These are phyloP conservation scores for Ustanciosporium gigantosporum DNA, from an alignment of 1,284 basidiomycete species.

Conservation along the genomic window DNA sequence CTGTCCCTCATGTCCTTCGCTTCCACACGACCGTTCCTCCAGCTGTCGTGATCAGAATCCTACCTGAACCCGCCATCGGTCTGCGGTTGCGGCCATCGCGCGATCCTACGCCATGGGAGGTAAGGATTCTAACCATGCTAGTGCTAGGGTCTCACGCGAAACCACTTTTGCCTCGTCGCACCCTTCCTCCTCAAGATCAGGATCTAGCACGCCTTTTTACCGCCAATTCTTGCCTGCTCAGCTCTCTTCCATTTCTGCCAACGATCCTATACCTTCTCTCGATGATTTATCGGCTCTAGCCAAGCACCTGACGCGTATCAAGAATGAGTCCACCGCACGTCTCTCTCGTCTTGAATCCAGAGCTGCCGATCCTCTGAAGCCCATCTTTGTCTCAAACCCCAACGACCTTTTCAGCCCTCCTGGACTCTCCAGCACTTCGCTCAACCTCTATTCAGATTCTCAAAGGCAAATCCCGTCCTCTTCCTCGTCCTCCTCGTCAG, in stretches of 20 bases:
- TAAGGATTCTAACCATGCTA: slow-evolving; percentile 1
- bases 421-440: slow-evolving; percentile 11
- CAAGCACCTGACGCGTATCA: slow-evolving; percentile 27
- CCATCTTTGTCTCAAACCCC: slow-evolving; percentile 27
- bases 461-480: slow-evolving; percentile 11
- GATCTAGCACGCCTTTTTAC: slow-evolving; percentile 18
- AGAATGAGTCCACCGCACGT: slow-evolving; percentile 22
- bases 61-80: too few relatives aligned
- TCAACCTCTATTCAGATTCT: slow-evolving; percentile 24
- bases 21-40: too few relatives aligned
- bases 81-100: too few relatives aligned
- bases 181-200: not conserved
- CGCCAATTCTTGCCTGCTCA: slow-evolving; percentile 39
- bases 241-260: slow-evolving; percentile 25
- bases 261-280: slow-evolving; percentile 34
- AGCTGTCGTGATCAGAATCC: too few relatives aligned
- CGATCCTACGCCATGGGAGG: slow-evolving; percentile 4
- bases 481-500: not conserved
- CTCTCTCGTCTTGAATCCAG: slow-evolving; percentile 24
- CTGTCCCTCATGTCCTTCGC: too few relatives aligned
- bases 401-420: slow-evolving; percentile 36
- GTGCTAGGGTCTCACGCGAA: not conserved
- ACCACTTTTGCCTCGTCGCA: not conserved
- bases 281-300: slow-evolving; percentile 36
- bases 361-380: slow-evolving; percentile 13